Base-by-base conservation (phyloP, 2,329 filamentous ascomycete genomes). In the Hyphodiscus sp. region DNA sequence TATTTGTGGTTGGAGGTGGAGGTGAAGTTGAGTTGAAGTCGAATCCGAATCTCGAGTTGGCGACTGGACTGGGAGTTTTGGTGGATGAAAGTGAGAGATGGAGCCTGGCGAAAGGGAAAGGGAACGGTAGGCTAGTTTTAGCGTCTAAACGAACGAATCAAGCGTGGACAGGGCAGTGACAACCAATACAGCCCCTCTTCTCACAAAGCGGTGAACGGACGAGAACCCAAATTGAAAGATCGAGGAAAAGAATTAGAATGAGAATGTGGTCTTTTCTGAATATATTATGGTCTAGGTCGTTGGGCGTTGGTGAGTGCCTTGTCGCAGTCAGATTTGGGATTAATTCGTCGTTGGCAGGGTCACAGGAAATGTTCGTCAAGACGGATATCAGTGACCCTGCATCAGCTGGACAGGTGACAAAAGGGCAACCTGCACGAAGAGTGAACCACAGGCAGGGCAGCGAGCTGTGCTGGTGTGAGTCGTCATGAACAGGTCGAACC, bases 151-250 rank as follows among this genome's bases (percentile, higher is more conserved):
- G 29, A 49, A 43, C 47, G 47, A 53, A 47, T 47, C 4, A 41
- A 15, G 38, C 33, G 1, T 18, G n/a, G 13, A 11, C 10, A 2
- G n/a, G 20, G n/a, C n/a, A 38, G 33, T 38, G 33, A 38, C 33
- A 38, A n/a, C 33, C 33, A 38, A 13, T 13, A 38, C 33, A 13
- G 16, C 33, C 33, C 11, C 11, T 38, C 50, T 47, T 45, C 33
- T 44, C 30, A 49, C 44, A 51, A 46, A 49, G 54, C 53, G 49
- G 53, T 52, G 41, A 51, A 50, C 23, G 16, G 46, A 26, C 4
- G 9, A 20, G 26, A 18, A 18, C 41, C 33, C 41, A 18, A 20
- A 18, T 2, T 42, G 4, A 8, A 26, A 8, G 23, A 26, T 26
- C 4, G 23, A 26, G 23, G 23, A 26, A 26, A 8, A 50, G 11